Evolutionary conservation across 805 yeast species (phyloP), one percentile per base, ranked within the genome.

Genomic region (Jamesozyma lodderae): DNA sequence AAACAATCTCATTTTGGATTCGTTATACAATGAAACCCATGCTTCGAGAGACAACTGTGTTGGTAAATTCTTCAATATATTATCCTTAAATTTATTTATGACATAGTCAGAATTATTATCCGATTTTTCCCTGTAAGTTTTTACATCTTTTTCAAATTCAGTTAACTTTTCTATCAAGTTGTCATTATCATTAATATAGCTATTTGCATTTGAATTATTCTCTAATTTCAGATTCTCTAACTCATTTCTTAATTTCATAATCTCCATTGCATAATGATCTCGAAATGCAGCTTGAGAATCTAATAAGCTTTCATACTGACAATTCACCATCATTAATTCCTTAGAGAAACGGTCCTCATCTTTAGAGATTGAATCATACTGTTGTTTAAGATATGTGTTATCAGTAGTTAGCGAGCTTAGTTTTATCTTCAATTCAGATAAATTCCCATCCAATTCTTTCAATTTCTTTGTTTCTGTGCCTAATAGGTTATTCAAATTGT

Each of bases 401-500:
- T 34, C 21, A 13, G 40, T 24, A 14, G 28, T 35, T 10, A 41
- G 33, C 6, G 22, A 17, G 11, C 30, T 36, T 9, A 35, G 35
- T 3, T 36, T 26, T 22, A 25, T 30, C 26, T 40, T 43, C 30
- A 51, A 27, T 22, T 38, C 28, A 9, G 23, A 31, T 29, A 44
- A 33, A 11, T 45, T 76, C 29, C 60, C 64, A 55, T 85, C 94
- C 48, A 83, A 60, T 46, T 81, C 90, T 22, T 64, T 51, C 19
- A 82, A 71, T 37, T 84, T 66, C 36, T 88, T 67, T 48, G 81
- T 86, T 10, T 33, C 38, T 9, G 31, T 26, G 7, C 14, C 9
- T 30, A 39, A 19, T 27, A 29, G 19, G 38, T 68, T 67, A 82
- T 73, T 79, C 31, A 81, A 67, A 64, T 79, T 79, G 45, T 82